phyloP scores from a whole-genome alignment of 345 rosid species.

The Acer campestre region DNA sequence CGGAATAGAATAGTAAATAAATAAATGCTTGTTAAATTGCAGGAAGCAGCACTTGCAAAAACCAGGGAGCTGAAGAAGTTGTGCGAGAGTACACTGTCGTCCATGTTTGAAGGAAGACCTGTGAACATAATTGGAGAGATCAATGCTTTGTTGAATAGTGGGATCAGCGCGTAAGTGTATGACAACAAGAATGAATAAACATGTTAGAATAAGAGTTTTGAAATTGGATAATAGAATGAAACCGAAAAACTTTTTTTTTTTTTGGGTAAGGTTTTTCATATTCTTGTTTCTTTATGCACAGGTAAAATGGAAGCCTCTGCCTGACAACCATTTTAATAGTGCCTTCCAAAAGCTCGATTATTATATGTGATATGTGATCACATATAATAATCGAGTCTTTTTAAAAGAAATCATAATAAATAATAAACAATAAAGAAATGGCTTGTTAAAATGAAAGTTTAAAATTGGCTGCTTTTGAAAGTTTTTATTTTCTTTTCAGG shows the following conservation, averaged over 20 bases:
- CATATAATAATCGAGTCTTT: no score
- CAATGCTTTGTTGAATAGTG: constrained; percentile 74
- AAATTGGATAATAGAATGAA: background rate
- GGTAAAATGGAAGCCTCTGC: background rate
- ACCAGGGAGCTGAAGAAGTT: constrained; percentile 88
- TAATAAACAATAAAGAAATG: no score
- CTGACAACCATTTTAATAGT: background rate
- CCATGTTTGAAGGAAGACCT: constrained; percentile 95
- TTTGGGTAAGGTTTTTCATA: background rate
- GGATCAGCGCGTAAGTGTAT: constrained; percentile 46
- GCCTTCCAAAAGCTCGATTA: no score
- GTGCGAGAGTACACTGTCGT: constrained; percentile 82
- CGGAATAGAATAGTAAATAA: background rate
- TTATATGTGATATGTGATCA: no score
- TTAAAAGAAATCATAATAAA: no score
- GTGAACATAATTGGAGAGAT: constrained; percentile 96
- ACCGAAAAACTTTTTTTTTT: background rate
- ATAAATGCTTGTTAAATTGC: constrained; percentile 26
- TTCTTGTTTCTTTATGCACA: background rate
- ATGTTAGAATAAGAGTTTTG: constrained; percentile 6
- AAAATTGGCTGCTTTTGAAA: no score
- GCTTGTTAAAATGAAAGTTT: no score
- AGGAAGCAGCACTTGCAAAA: constrained; percentile 84
- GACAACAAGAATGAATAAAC: constrained; percentile 23
- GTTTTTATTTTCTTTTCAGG: no score